A percentile compares a stretch with the other conserved stretches of the same genome.
These are phyloP conservation scores for Artemisia annua DNA, from an alignment of 129 eudicot species.

Conservation along the genomic window DNA sequence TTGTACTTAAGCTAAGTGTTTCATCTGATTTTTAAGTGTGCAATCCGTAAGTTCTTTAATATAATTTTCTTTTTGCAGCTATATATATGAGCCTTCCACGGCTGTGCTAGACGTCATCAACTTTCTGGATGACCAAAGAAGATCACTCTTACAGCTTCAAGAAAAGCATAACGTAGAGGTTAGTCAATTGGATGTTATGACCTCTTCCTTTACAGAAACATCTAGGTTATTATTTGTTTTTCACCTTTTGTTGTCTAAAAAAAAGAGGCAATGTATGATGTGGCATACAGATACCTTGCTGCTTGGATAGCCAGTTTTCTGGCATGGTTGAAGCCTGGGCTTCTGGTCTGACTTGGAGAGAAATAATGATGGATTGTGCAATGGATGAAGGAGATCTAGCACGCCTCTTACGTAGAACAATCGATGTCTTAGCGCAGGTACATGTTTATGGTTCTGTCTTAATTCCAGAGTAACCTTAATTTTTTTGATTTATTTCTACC, in stretches of 20 bases:
- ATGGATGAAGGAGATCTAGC: constrained; percentile 99
- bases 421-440: constrained; percentile 92
- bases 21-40: background rate
- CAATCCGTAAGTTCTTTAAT: no score
- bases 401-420: constrained; percentile 84
- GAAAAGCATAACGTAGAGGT: no score
- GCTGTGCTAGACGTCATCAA: no score
- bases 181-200: no score
- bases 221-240: background rate
- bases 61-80: no score
- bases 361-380: constrained; percentile 98
- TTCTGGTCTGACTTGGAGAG: constrained; percentile 97
- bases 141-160: no score
- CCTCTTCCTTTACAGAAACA: background rate
- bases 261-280: constrained; percentile 9
- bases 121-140: no score
- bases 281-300: constrained; percentile 76
- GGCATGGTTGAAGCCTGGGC: constrained; percentile 99
- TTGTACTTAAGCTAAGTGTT: no score
- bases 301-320: constrained; percentile 93
- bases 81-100: no score
- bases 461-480: background rate
- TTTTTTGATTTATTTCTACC: background rate
- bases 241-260: no score
- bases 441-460: constrained; percentile 7